Percentiles rank a stretch among this genome's conserved stretches.
These are phyloP conservation scores for Trichoderma parareesei DNA, from an alignment of 495 filamentous ascomycete genomes.

Conservation along the genomic window DNA sequence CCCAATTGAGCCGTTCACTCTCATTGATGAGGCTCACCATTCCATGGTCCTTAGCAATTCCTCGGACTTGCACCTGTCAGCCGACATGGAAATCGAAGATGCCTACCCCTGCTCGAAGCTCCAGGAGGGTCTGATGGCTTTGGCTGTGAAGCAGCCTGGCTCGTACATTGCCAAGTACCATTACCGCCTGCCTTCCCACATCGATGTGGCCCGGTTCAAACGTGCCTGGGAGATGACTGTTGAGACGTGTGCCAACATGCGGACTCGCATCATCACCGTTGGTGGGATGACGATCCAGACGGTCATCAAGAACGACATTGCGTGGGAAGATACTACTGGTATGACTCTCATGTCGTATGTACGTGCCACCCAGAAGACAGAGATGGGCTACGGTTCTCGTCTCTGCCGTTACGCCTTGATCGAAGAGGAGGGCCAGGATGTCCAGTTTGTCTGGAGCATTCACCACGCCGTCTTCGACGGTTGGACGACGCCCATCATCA, in stretches of 20 bases:
- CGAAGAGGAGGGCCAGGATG: slow-evolving; percentile 3
- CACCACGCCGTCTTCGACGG: slow-evolving; percentile 13
- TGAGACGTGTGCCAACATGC: slow-evolving; percentile 51
- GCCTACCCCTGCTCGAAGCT: slow-evolving; percentile 53
- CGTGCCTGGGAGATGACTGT: slow-evolving; percentile 44
- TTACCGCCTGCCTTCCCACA: slow-evolving; percentile 29
- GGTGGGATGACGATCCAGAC: slow-evolving; percentile 19
- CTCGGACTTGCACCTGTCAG: neutral
- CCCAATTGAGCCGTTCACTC: neutral
- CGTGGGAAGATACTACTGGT: neutral
- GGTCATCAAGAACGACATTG: slow-evolving; percentile 15
- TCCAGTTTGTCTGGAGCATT: slow-evolving; percentile 11
- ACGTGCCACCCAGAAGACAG: neutral
- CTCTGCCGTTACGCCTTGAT: slow-evolving; percentile 6
- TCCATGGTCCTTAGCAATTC: neutral
- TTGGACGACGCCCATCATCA: slow-evolving; percentile 4
- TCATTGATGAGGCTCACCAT: neutral
- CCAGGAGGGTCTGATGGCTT: slow-evolving; percentile 43
- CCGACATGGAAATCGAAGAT: slow-evolving; percentile 33
- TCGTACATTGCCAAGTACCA: slow-evolving; percentile 36
- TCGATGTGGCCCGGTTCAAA: slow-evolving; percentile 38
- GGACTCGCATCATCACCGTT: slow-evolving; percentile 38
- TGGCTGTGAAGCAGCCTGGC: slow-evolving; percentile 31
- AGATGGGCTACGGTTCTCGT: slow-evolving; percentile 9
- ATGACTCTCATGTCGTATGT: neutral